Percentiles rank a stretch among this genome's conserved stretches.
Conservation (phyloP, 371 early-diverging fungal species). For the Lichtheimia ornata region DNA sequence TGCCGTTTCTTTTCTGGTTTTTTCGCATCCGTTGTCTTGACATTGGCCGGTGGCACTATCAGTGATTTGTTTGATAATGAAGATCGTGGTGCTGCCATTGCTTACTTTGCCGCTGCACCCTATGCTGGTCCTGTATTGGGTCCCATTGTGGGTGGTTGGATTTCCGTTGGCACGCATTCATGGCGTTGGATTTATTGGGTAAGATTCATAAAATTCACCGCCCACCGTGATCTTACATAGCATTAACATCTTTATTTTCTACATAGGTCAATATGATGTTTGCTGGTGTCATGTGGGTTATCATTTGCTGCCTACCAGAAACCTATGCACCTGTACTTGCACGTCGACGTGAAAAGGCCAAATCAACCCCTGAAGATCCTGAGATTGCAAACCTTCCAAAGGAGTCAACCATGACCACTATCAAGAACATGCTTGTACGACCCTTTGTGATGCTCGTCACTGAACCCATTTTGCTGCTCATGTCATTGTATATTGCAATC, state of each 20-base stretch:
- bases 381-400: constrained; percentile 3
- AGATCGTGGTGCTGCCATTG: constrained; percentile 45
- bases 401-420: constrained; percentile 23
- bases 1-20: constrained; percentile 48
- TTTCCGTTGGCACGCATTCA: constrained; percentile 34
- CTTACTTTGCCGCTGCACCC: constrained; percentile 51
- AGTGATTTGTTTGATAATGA: constrained; percentile 37
- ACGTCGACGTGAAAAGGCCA: constrained; percentile 27
- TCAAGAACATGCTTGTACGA: constrained; percentile 36
- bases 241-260: constrained; percentile 1
- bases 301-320: constrained; percentile 39
- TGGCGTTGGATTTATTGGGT: constrained; percentile 57
- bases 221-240: neutral
- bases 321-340: constrained; percentile 44
- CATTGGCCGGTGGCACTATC: constrained; percentile 45
- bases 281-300: constrained; percentile 40
- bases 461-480: constrained; percentile 40
- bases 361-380: constrained; percentile 23
- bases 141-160: constrained; percentile 49
- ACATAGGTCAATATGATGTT: constrained; percentile 43
- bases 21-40: constrained; percentile 39
- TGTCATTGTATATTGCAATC: constrained; percentile 45
- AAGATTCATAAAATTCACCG: constrained; percentile 4
- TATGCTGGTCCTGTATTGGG: constrained; percentile 50
- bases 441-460: constrained; percentile 41